A percentile compares a stretch with the other conserved stretches of the same genome.
These are phyloP conservation scores for Larix kaempferi DNA, from an alignment of 75 land plant species.

Conservation along the genomic window DNA sequence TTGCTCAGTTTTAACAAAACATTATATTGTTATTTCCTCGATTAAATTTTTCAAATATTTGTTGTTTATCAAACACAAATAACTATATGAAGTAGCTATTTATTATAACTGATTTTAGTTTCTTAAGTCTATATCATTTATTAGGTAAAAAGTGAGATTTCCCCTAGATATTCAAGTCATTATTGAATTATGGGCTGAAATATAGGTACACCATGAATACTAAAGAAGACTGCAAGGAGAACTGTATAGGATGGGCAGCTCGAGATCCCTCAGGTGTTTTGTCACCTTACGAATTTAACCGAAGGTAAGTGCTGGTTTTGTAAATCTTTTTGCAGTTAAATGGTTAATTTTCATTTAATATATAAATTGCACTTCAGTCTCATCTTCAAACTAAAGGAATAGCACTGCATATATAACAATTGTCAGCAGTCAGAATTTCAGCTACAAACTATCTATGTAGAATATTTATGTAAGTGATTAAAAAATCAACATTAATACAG, in stretches of 20 bases:
- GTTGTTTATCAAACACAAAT: no score
- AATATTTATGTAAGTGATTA: not conserved
- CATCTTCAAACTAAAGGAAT: not conserved
- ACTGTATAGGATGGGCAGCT: slow-evolving; percentile 57
- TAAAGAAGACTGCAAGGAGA: not conserved
- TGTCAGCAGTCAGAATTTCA: not conserved
- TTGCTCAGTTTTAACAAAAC: no score
- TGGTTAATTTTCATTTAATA: not conserved
- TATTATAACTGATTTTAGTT: no score
- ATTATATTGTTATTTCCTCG: no score
- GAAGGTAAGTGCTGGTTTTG: slow-evolving; percentile 39
- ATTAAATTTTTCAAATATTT: no score
- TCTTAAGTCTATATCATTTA: no score
- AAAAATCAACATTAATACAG: not conserved
- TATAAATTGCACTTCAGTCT: not conserved
- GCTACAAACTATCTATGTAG: not conserved
- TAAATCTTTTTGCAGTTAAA: slow-evolving; percentile 4
- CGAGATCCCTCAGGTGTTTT: slow-evolving; percentile 52
- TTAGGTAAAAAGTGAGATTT: no score
- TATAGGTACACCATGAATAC: no score
- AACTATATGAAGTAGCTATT: no score
- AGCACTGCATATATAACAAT: not conserved
- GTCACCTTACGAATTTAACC: slow-evolving; percentile 70
- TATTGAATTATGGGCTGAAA: no score
- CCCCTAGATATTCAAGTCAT: no score